A percentile compares a stretch with the other conserved stretches of the same genome.
Evolutionary conservation across 768 basidiomycete species (phyloP).

Genomic region (Podaxis sp.): DNA sequence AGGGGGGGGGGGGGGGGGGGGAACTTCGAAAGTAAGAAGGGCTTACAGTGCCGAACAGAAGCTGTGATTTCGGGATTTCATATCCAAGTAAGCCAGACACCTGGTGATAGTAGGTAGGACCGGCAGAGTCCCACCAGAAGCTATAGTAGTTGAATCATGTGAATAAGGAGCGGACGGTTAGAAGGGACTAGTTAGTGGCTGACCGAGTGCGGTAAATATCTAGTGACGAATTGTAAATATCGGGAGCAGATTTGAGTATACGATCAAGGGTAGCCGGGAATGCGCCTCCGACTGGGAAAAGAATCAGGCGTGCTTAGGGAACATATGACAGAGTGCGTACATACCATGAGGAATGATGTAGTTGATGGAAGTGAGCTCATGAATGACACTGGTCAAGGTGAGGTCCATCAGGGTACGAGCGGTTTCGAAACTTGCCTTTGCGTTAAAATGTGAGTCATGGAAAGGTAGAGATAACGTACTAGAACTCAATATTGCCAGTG

Average conservation of each 20-base stretch:
- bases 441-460: not conserved
- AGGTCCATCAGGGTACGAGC: slow-evolving; percentile 29
- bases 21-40: not conserved
- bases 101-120: slow-evolving; percentile 33
- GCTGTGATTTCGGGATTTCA: slow-evolving; percentile 26
- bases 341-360: slow-evolving; percentile 31
- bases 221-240: slow-evolving; percentile 29
- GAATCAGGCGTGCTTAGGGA: not conserved
- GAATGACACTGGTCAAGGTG: slow-evolving; percentile 23
- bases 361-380: slow-evolving; percentile 30
- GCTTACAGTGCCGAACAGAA: slow-evolving; percentile 31
- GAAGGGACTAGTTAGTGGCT: not conserved
- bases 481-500: slow-evolving; percentile 31
- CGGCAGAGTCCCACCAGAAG: slow-evolving; percentile 36
- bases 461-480: slow-evolving; percentile 16
- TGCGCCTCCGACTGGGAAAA: slow-evolving; percentile 25
- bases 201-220: slow-evolving; percentile 27
- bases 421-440: slow-evolving; percentile 22
- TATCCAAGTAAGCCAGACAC: slow-evolving; percentile 27
- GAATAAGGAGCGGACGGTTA: not conserved
- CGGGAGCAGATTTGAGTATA: slow-evolving; percentile 25
- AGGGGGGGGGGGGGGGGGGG: not conserved
- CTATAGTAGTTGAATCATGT: slow-evolving; percentile 3
- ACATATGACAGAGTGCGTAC: slow-evolving; percentile 12
- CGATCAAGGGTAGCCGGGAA: slow-evolving; percentile 32